phyloP scores from a whole-genome alignment of 2,329 filamentous ascomycete genomes.

The Lasiodiplodia hormozganensis region DNA sequence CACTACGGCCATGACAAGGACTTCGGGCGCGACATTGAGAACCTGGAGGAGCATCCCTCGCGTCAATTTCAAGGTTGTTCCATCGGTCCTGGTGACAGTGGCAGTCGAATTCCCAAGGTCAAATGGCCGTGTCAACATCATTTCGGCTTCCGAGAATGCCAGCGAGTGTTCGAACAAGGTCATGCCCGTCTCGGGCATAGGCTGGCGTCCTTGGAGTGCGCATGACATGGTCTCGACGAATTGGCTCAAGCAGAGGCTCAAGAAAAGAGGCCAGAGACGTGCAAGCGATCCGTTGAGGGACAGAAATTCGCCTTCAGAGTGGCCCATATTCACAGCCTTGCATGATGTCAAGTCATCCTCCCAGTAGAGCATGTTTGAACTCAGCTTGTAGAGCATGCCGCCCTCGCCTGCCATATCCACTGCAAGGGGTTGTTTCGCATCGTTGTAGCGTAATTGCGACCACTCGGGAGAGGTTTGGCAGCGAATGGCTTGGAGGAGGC shows the following conservation, averaged over 20 bases:
- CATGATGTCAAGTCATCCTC: constrained; percentile 79
- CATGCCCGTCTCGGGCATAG: constrained; percentile 90
- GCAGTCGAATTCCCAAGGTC: constrained; percentile 62
- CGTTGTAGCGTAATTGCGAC: constrained; percentile 55
- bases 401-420: constrained; percentile 65
- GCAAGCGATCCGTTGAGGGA: constrained; percentile 79
- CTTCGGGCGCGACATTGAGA: constrained; percentile 88
- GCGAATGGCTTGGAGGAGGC: constrained; percentile 81
- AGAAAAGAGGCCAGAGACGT: constrained; percentile 76
- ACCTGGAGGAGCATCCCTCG: constrained; percentile 74
- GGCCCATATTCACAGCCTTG: constrained; percentile 72
- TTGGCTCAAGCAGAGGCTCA: constrained; percentile 74
- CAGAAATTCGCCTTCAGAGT: constrained; percentile 55
- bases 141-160: constrained; percentile 94
- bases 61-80: constrained; percentile 48
- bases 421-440: constrained; percentile 48
- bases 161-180: constrained; percentile 95
- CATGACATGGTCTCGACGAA: constrained; percentile 89
- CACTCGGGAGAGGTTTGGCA: constrained; percentile 75
- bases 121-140: constrained; percentile 80
- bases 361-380: constrained; percentile 75
- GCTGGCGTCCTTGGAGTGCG: constrained; percentile 81
- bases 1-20: constrained; percentile 85
- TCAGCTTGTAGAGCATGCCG: constrained; percentile 73
- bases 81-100: constrained; percentile 51